Conservation (phyloP, 495 filamentous ascomycete species). For the Podospora didyma region DNA sequence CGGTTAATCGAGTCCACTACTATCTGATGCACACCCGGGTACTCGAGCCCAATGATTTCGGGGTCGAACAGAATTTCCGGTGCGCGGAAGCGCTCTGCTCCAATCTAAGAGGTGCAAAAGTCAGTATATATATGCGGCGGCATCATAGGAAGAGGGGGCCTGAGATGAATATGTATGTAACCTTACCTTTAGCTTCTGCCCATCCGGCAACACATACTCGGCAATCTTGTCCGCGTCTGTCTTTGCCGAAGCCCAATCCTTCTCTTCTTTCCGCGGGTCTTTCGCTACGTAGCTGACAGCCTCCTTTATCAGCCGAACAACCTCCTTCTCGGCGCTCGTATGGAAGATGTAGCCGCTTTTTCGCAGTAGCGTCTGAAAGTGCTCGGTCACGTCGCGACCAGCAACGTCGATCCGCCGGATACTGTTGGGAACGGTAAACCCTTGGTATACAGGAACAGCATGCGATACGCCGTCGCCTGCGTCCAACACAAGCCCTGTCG, state of each 20-base stretch:
- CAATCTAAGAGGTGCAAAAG: slow-evolving; percentile 52
- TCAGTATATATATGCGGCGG: slow-evolving; percentile 4
- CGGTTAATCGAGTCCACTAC: slow-evolving; percentile 94
- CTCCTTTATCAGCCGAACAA: slow-evolving; percentile 96
- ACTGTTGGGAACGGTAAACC: slow-evolving; percentile 92
- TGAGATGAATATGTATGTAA: too few relatives aligned
- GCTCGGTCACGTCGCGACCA: slow-evolving; percentile 95
- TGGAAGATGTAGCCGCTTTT: slow-evolving; percentile 94
- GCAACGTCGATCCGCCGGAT: slow-evolving; percentile 96
- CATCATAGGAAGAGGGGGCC: neutral
- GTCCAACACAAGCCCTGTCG: slow-evolving; percentile 93
- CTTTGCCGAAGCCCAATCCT: slow-evolving; percentile 79
- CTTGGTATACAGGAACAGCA: slow-evolving; percentile 95
- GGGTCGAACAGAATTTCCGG: slow-evolving; percentile 98
- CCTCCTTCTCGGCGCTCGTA: slow-evolving; percentile 97
- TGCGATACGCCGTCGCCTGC: slow-evolving; percentile 96
- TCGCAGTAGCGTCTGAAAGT: slow-evolving; percentile 85
- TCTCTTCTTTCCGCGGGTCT: slow-evolving; percentile 91
- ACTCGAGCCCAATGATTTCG: slow-evolving; percentile 94
- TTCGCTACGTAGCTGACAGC: slow-evolving; percentile 85
- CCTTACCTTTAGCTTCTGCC: slow-evolving; percentile 81
- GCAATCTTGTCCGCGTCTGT: slow-evolving; percentile 63
- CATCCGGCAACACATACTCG: slow-evolving; percentile 88
- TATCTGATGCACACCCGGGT: slow-evolving; percentile 94
- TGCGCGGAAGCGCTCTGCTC: slow-evolving; percentile 88